phyloP scores from a whole-genome alignment of 495 filamentous ascomycete species.

The Extremus antarcticus region DNA sequence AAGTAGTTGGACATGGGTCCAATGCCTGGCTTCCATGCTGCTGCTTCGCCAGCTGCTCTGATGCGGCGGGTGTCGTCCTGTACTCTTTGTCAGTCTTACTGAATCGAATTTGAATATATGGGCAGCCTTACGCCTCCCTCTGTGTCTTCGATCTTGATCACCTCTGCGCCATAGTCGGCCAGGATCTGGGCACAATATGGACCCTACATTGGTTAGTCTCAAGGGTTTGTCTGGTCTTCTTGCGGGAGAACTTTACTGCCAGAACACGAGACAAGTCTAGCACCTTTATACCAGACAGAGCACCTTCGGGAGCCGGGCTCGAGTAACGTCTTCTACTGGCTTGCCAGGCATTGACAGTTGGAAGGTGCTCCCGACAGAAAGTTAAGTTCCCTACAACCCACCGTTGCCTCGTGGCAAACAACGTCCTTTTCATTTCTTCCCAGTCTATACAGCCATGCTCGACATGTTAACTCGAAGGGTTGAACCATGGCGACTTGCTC shows the following conservation, averaged over 20 bases:
- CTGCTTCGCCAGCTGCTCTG: conserved; percentile 3
- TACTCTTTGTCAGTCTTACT: no score
- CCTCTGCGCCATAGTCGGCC: conserved; percentile 11
- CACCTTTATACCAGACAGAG: not conserved
- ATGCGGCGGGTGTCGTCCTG: conserved; percentile 15
- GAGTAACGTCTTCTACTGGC: not conserved
- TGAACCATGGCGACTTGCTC: no score
- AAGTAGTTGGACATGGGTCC: conserved; percentile 13
- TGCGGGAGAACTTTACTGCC: not conserved
- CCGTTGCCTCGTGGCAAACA: not conserved
- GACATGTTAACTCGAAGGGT: no score
- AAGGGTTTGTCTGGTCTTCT: not conserved
- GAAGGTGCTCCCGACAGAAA: not conserved
- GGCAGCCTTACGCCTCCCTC: not conserved
- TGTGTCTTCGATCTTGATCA: conserved; percentile 12
- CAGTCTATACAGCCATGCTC: not conserved
- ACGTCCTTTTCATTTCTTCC: not conserved
- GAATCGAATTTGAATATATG: no score
- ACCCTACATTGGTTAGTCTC: not conserved
- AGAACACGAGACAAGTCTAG: conserved; percentile 8
- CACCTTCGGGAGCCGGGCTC: not conserved
- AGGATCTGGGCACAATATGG: conserved; percentile 11
- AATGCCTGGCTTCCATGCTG: conserved; percentile 2
- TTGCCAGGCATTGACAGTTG: not conserved
- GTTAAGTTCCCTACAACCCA: not conserved